Conservation (phyloP, 2,329 filamentous ascomycete species). For the Pseudocercospora crystallina region DNA sequence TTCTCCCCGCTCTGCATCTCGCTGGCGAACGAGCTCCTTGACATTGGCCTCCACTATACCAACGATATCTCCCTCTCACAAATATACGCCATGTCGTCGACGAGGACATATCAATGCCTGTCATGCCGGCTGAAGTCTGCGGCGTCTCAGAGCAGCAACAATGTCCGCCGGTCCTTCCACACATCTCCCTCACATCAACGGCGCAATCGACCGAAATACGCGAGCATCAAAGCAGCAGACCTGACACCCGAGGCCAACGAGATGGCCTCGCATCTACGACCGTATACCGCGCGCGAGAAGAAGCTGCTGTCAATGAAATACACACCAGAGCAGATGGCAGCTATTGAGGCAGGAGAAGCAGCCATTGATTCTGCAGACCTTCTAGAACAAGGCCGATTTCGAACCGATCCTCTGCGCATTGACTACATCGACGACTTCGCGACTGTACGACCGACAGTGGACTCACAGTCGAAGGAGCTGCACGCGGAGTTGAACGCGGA, state of each 20-base stretch:
- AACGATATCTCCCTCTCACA: not conserved
- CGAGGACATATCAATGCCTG: constrained; percentile 34
- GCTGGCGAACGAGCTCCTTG: not conserved
- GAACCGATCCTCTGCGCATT: constrained; percentile 70
- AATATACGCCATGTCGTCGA: constrained; percentile 24
- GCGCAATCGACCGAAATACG: constrained; percentile 38
- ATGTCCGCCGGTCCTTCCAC: constrained; percentile 41
- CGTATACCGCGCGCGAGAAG: constrained; percentile 68
- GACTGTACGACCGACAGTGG: constrained; percentile 72
- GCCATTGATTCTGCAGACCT: constrained; percentile 74
- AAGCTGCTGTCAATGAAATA: constrained; percentile 65
- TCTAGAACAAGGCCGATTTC: constrained; percentile 67
- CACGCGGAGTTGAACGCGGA: constrained; percentile 59
- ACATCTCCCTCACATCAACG: constrained; percentile 39
- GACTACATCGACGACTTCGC: constrained; percentile 82
- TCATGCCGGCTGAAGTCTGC: constrained; percentile 31
- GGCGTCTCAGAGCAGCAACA: constrained; percentile 16
- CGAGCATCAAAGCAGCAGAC: constrained; percentile 46
- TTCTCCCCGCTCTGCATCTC: constrained; percentile 1
- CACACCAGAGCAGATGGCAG: constrained; percentile 75
- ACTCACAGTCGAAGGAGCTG: constrained; percentile 49
- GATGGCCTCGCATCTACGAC: constrained; percentile 27
- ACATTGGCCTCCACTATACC: not conserved
- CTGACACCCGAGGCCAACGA: constrained; percentile 25
- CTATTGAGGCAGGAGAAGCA: constrained; percentile 76